Evolutionary conservation across 169 alveolate species (phyloP).

Genomic region (Theileria sp.): DNA sequence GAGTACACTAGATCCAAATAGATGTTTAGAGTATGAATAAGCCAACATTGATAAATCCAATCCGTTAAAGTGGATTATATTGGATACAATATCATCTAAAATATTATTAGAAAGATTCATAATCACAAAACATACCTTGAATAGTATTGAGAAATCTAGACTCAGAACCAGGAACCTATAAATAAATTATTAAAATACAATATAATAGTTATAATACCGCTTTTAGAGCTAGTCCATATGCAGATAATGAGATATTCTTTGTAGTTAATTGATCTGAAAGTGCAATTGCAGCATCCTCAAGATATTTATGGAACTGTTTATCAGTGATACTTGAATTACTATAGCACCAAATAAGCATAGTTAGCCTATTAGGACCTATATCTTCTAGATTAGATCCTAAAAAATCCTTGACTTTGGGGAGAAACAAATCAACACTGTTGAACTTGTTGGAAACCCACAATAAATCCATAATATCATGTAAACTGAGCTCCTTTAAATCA

Average conservation of each 20-base stretch:
- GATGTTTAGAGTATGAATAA: constrained; percentile 28
- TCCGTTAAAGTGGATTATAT: constrained; percentile 57
- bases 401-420: constrained; percentile 11
- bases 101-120: neutral
- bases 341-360: constrained; percentile 60
- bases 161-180: constrained; percentile 3
- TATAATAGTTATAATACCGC: neutral
- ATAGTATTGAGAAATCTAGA: constrained; percentile 26
- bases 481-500: constrained; percentile 21
- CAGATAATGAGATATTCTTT: constrained; percentile 31
- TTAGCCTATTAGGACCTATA: constrained; percentile 30
- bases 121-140: constrained; percentile 9
- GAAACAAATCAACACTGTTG: constrained; percentile 5
- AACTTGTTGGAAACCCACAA: constrained; percentile 53
- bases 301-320: constrained; percentile 26
- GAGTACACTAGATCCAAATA: constrained; percentile 43
- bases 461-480: constrained; percentile 36
- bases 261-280: constrained; percentile 29
- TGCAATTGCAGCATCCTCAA: constrained; percentile 47
- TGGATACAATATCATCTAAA: constrained; percentile 26
- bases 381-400: constrained; percentile 3
- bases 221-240: constrained; percentile 16
- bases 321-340: constrained; percentile 26
- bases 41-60: constrained; percentile 65
- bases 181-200: neutral